Evolutionary conservation across 192 early-diverging fungal genomes (phyloP).

Genomic region (Entomortierella lignicola): DNA sequence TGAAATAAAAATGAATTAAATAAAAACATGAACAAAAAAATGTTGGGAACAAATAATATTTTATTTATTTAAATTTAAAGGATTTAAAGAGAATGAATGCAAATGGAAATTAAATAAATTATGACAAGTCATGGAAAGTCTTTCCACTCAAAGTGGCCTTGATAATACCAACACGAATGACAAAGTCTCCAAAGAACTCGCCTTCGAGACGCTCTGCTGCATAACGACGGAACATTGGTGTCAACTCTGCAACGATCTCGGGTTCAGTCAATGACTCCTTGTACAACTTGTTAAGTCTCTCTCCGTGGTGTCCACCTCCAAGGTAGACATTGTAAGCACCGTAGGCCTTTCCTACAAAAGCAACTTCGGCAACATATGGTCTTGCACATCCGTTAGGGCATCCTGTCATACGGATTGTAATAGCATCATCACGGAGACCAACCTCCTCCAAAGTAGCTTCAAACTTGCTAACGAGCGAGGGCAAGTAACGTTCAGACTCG

Average conservation of each 20-base stretch:
- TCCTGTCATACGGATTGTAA: slow-evolving; percentile 97
- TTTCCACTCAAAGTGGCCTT: slow-evolving; percentile 81
- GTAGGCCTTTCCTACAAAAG: slow-evolving; percentile 94
- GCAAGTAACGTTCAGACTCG: slow-evolving; percentile 96
- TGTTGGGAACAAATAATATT: too few species aligned
- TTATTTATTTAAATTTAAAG: too few species aligned
- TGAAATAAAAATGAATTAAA: not conserved
- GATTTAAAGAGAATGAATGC: slow-evolving; percentile 2
- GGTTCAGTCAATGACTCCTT: slow-evolving; percentile 90
- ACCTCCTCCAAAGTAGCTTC: slow-evolving; percentile 83
- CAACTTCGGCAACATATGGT: slow-evolving; percentile 94
- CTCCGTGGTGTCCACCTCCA: slow-evolving; percentile 88
- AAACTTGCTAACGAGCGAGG: slow-evolving; percentile 81
- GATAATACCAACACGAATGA: slow-evolving; percentile 88
- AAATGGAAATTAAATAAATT: slow-evolving; percentile 4
- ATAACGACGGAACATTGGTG: slow-evolving; percentile 86
- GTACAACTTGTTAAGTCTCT: slow-evolving; percentile 92
- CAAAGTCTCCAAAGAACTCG: slow-evolving; percentile 96
- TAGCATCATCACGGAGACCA: slow-evolving; percentile 88
- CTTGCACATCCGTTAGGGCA: slow-evolving; percentile 99
- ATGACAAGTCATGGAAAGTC: slow-evolving; percentile 80
- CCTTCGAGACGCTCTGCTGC: slow-evolving; percentile 74
- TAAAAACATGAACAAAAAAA: too few species aligned
- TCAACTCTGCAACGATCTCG: slow-evolving; percentile 83
- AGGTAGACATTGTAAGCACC: slow-evolving; percentile 96